Evolutionary conservation across 2,329 filamentous ascomycete species (phyloP).

Genomic region (Arthrobotrys entomopaga): DNA sequence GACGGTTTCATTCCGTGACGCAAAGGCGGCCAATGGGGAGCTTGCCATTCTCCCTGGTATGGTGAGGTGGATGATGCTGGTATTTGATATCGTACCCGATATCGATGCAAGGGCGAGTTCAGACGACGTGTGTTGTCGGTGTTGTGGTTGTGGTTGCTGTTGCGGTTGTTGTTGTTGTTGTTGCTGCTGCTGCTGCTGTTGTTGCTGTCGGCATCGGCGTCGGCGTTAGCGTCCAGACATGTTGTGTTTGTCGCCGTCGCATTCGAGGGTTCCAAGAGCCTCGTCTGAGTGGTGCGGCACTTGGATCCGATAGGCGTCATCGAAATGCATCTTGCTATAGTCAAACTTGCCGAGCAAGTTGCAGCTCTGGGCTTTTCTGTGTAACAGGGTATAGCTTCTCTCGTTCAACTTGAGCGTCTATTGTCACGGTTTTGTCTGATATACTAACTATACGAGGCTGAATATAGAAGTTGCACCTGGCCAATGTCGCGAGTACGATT

Average conservation of each 20-base stretch:
- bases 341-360: not conserved
- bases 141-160: not conserved
- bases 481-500: no score
- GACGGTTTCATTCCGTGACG: slow-evolving; percentile 16
- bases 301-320: slow-evolving; percentile 4
- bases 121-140: slow-evolving; percentile 4
- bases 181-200: slow-evolving; percentile 9
- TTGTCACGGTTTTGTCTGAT: not conserved
- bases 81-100: not conserved
- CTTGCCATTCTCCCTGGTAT: slow-evolving; percentile 28
- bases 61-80: not conserved
- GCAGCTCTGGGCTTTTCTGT: slow-evolving; percentile 22
- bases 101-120: not conserved
- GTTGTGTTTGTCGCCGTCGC: slow-evolving; percentile 51
- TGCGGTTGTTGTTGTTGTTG: not conserved
- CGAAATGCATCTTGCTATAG: slow-evolving; percentile 4
- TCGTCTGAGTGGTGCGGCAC: slow-evolving; percentile 20
- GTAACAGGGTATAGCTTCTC: slow-evolving; percentile 15
- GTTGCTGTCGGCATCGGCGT: not conserved
- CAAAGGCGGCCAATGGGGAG: slow-evolving; percentile 37
- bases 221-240: slow-evolving; percentile 7
- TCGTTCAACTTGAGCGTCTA: slow-evolving; percentile 18
- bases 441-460: not conserved
- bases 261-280: not conserved
- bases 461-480: not conserved